Base-by-base conservation (phyloP, 148 eudicot genomes). In the Fallopia convolvulus region DNA sequence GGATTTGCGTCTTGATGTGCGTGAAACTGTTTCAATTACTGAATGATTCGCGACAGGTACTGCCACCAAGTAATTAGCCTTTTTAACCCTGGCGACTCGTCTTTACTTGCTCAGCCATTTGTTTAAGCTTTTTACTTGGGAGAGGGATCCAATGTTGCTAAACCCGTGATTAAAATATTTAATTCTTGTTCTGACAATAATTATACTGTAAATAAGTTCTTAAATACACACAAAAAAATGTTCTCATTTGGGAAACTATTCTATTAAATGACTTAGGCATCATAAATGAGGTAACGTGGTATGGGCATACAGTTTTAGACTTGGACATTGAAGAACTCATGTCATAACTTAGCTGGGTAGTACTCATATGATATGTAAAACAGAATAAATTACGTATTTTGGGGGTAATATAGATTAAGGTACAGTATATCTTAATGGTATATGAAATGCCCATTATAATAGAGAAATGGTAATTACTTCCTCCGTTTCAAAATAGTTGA, bases 1-100 rank as follows among this genome's bases (percentile, higher is more conserved):
- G 44, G 44, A 68, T 68, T 68, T 68, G 72, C 21, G 39, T 63
- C 18, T 63, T 68, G 72, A 66, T 66, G 72, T 66, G 72, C 72
- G 72, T 66, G 72, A 66, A 32, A 9, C 10, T 21, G 12, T 21
- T 58, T 15, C 56, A 52, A 56, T 32, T 12, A 32, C 41, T 33
- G n/a, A 65, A 14, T 9, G 72, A 68, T 68, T 68, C 72, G 20
- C 44, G 72, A 68, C 72, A 68, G 44, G 21, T 68, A 3, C 72
- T 68, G 72, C 20, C 42, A 68, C 72, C 44, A 68, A 68, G 72
- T 32, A 68, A 68, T 17, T 68, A 36, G 20, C 20, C 2, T 17
- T 68, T 68, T 36, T 26, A 68, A 15, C 42, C 20, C 46, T 36
- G n/a, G 42, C 36, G 44, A 18, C 18, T 39, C 72, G 72, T 68